Conservation (phyloP, 441 rosid species). For the Populus hybrid region DNA sequence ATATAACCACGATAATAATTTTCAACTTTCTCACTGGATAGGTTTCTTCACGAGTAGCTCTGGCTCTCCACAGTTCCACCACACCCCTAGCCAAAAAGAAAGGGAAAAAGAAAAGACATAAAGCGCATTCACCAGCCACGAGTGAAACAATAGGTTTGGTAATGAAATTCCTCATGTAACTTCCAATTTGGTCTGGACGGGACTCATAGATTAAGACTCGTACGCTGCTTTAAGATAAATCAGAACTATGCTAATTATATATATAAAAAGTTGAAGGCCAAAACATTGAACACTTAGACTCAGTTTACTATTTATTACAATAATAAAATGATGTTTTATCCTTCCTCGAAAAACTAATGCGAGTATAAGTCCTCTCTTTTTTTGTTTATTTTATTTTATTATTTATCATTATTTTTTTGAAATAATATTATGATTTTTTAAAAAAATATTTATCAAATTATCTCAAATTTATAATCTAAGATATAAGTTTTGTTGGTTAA, state of each 20-base stretch:
- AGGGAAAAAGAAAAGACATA: background rate
- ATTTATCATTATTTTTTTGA: too few relatives aligned
- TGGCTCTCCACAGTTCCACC: background rate
- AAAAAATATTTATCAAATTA: fast-evolving
- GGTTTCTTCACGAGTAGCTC: background rate
- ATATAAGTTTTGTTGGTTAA: too few relatives aligned
- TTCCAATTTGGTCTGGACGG: background rate
- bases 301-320: too few relatives aligned
- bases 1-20: background rate
- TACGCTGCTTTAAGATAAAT: background rate
- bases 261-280: too few relatives aligned
- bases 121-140: background rate
- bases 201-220: background rate
- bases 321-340: too few relatives aligned
- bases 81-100: background rate
- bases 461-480: too few relatives aligned
- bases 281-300: too few relatives aligned
- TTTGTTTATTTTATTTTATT: too few relatives aligned
- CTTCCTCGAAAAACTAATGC: too few relatives aligned
- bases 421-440: fast-evolving
- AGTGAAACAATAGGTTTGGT: background rate
- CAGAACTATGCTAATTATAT: background rate
- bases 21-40: background rate
- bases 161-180: background rate
- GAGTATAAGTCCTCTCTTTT: too few relatives aligned